A percentile compares a stretch with the other conserved stretches of the same genome.
These are phyloP conservation scores for Backusella westeae DNA, from an alignment of 192 early-diverging fungal genomes.

Conservation along the genomic window DNA sequence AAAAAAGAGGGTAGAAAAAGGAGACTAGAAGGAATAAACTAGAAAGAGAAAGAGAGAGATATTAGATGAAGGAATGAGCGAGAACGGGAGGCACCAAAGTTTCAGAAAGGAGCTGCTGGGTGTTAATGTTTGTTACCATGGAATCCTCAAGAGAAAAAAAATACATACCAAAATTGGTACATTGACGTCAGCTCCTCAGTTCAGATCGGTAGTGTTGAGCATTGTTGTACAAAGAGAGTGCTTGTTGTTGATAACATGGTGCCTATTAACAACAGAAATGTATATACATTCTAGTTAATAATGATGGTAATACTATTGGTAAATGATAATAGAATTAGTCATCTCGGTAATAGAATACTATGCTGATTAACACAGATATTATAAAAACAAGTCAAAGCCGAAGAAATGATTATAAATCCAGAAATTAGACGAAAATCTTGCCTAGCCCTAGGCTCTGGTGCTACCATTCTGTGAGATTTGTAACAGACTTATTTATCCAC, in stretches of 20 bases:
- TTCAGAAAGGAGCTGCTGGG: constrained; percentile 3
- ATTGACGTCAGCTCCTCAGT: constrained; percentile 3
- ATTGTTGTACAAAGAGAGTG: neutral
- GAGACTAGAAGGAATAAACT: neutral
- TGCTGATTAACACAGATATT: neutral
- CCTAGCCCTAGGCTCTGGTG: neutral
- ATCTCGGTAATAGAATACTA: neutral
- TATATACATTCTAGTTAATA: neutral
- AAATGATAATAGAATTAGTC: neutral
- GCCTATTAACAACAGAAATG: neutral
- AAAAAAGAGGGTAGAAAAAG: neutral
- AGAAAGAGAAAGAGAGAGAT: neutral
- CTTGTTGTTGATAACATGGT: neutral
- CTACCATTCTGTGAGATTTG: neutral
- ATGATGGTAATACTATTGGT: neutral
- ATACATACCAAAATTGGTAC: neutral
- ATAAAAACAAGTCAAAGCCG: constrained; percentile 1
- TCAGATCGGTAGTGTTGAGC: neutral
- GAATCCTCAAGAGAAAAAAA: constrained; percentile 6
- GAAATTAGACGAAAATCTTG: neutral
- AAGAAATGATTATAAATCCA: neutral
- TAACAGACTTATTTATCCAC: neutral
- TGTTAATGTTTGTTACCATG: neutral
- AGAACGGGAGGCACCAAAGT: constrained; percentile 5
- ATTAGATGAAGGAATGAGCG: neutral